A percentile compares a stretch with the other conserved stretches of the same genome.
These are phyloP conservation scores for Gyromitra esculenta DNA, from an alignment of 2,329 filamentous ascomycete species.

Conservation along the genomic window DNA sequence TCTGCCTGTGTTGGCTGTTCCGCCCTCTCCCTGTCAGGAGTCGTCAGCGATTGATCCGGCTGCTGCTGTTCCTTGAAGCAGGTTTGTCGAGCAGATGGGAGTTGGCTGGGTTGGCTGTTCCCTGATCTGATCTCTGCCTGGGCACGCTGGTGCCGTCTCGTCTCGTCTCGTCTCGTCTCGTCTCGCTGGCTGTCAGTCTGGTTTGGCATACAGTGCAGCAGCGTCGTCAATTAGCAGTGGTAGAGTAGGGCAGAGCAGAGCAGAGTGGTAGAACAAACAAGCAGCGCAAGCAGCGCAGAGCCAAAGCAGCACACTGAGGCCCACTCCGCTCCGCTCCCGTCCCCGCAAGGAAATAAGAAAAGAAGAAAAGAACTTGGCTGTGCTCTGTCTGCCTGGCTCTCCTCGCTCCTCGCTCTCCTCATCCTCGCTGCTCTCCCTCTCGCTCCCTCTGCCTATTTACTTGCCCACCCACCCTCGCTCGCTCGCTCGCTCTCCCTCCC, in stretches of 20 bases:
- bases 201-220: background rate
- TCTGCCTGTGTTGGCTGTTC: slow-evolving; percentile 9
- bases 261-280: background rate
- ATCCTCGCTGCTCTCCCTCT: background rate
- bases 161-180: slow-evolving; percentile 15
- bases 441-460: background rate
- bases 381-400: slow-evolving; percentile 11
- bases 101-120: background rate
- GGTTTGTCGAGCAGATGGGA: background rate
- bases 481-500: slow-evolving; percentile 15
- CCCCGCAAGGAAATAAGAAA: slow-evolving; percentile 6
- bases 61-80: slow-evolving; percentile 36
- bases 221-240: too few species aligned
- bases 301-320: background rate
- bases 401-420: background rate
- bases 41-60: slow-evolving; percentile 37
- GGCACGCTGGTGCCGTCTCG: background rate
- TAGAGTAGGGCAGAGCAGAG: background rate
- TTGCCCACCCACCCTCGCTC: slow-evolving; percentile 2
- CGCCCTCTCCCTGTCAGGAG: slow-evolving; percentile 1
- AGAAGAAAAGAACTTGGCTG: slow-evolving; percentile 3
- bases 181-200: slow-evolving; percentile 13
- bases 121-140: background rate
- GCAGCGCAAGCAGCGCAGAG: background rate
- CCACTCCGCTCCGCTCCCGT: background rate